Conservation (phyloP, 2,329 filamentous ascomycete species). For the Elsinoe ampelina region DNA sequence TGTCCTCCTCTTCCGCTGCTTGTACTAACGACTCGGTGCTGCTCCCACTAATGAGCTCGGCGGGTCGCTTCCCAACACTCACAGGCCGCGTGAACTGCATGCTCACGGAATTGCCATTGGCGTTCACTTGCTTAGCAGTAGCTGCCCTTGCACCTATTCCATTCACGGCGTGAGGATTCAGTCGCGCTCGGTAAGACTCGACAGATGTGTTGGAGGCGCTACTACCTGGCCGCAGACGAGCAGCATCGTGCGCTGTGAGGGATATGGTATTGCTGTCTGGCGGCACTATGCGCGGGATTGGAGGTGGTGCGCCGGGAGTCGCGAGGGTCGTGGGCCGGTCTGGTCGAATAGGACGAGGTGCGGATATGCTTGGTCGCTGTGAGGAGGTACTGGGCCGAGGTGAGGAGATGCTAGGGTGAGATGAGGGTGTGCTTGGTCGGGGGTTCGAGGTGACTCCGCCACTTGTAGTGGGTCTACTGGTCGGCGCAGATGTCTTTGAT, state of each 20-base stretch:
- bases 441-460: conserved; percentile 20
- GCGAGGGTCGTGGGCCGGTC: not conserved
- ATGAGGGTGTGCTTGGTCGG: conserved; percentile 23
- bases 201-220: not conserved
- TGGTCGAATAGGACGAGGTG: conserved; percentile 3
- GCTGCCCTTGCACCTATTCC: not conserved
- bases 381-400: conserved; percentile 10
- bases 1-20: not conserved
- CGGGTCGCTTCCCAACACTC: not conserved
- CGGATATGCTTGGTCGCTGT: not conserved
- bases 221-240: not conserved
- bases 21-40: not conserved
- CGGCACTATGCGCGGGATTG: not conserved
- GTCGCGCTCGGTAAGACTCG: not conserved
- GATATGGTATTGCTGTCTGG: not conserved
- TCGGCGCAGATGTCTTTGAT: conserved; percentile 29
- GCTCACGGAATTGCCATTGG: not conserved
- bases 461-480: conserved; percentile 29
- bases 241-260: not conserved
- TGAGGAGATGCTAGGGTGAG: conserved; percentile 18
- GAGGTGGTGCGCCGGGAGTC: not conserved
- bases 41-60: not conserved
- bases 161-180: not conserved
- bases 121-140: not conserved
- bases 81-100: not conserved